phyloP scores from a whole-genome alignment of 2,329 filamentous ascomycete species.

The Apiospora phragmitis region DNA sequence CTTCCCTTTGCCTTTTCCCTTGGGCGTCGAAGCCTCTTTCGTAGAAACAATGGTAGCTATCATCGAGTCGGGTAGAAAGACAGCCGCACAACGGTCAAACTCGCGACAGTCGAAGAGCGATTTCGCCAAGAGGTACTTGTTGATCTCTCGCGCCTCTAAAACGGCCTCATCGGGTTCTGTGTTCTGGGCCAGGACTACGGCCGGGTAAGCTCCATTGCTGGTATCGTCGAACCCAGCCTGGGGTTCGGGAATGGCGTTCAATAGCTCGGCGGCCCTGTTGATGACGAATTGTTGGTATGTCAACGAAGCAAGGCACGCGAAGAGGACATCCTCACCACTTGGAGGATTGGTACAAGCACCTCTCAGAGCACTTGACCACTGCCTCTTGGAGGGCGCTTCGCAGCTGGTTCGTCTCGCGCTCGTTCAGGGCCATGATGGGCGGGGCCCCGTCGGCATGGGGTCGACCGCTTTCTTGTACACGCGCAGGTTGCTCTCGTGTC shows the following conservation, averaged over 20 bases:
- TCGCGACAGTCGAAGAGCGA: constrained; percentile 94
- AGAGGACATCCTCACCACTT: constrained; percentile 73
- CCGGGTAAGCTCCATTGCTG: constrained; percentile 41
- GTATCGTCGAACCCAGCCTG: constrained; percentile 30
- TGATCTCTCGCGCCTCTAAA: constrained; percentile 76
- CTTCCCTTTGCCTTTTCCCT: constrained; percentile 64
- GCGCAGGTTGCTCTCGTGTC: not conserved
- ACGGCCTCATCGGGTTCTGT: constrained; percentile 70
- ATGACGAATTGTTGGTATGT: constrained; percentile 20
- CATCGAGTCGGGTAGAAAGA: constrained; percentile 81
- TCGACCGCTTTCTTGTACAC: not conserved
- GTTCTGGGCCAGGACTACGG: constrained; percentile 54
- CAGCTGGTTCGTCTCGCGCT: constrained; percentile 62
- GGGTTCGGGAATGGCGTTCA: constrained; percentile 74
- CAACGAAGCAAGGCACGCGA: constrained; percentile 11
- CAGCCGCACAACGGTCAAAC: constrained; percentile 87
- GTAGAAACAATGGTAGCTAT: constrained; percentile 65
- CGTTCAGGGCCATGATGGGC: constrained; percentile 52
- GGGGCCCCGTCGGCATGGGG: not conserved
- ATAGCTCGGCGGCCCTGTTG: constrained; percentile 85
- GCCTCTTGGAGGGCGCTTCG: constrained; percentile 79
- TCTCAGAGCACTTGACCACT: constrained; percentile 86
- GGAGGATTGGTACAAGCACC: constrained; percentile 92
- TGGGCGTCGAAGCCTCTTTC: constrained; percentile 38
- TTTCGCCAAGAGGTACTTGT: constrained; percentile 87